Evolutionary conservation across 1,284 basidiomycete genomes (phyloP), one percentile per base, ranked within the genome.

Genomic region (Cronartium quercuum): DNA sequence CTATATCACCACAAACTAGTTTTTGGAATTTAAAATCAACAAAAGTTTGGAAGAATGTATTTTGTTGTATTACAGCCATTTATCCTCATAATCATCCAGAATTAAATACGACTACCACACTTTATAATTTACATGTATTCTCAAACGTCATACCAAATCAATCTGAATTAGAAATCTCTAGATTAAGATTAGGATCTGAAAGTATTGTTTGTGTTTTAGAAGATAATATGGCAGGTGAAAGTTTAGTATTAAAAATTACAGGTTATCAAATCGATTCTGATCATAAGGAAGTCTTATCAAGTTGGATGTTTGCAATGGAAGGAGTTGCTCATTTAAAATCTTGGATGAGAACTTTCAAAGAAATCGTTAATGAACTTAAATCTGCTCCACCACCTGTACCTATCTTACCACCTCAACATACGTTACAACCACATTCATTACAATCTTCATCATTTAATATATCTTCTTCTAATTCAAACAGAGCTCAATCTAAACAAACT

Each of bases 291-390:
- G 24, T 15, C n/a, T 24, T 12, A 6, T 10, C 62, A 4, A 64
- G 21, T 40, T 64, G 62, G 62, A 18, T 64, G 18, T 38, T 64
- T 64, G 62, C 62, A 15, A 64, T 64, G 62, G 62, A 64, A 38
- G 38, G 24, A 6, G 34, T 41, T 40, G 2, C 34, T 29, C 34
- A 64, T 64, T 40, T 64, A 38, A 64, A 64, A 40, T 15, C 34
- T 29, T 64, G 62, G 62, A 38, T 64, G 38, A 64, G 41, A 6
- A n/a, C 37, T 18, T 64, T 64, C 12, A 64, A 64, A 40, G 35
- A 64, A 37, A 64, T 64, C 6, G 62, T 64, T 13, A 37, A 64
- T 40, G 62, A 64, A 21, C 18, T 64, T 3, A 4, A 24, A 61
- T 15, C 37, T 18, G 18, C 6, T 37, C 18, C 62, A 34, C 21